Evolutionary conservation across 2,329 filamentous ascomycete species (phyloP).

Genomic region (Cordyceps farinosa): DNA sequence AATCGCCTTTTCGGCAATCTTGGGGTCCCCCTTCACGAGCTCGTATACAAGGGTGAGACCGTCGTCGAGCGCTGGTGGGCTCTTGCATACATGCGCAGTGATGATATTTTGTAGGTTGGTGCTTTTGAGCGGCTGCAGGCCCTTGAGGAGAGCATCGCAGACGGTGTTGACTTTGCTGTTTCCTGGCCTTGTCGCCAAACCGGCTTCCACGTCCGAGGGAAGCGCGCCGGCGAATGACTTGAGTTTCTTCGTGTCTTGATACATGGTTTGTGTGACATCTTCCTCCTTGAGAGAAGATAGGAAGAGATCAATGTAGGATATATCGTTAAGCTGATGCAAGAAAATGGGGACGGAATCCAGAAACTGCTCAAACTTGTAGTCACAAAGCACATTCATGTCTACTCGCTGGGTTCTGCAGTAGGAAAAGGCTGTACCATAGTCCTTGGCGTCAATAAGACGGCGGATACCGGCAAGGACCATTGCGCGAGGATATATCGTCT

Average conservation of each 20-base stretch:
- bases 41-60: constrained; percentile 76
- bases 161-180: constrained; percentile 75
- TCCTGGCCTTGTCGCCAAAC: constrained; percentile 21
- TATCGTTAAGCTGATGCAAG: constrained; percentile 76
- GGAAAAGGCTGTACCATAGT: constrained; percentile 80
- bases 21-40: constrained; percentile 63
- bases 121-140: constrained; percentile 58
- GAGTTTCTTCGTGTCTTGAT: constrained; percentile 71
- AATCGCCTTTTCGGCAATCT: constrained; percentile 80
- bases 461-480: constrained; percentile 90
- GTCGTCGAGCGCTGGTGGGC: constrained; percentile 82
- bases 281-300: constrained; percentile 84
- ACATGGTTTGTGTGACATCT: constrained; percentile 90
- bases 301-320: constrained; percentile 84
- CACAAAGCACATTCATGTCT: constrained; percentile 96
- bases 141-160: constrained; percentile 76
- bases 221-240: constrained; percentile 22
- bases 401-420: constrained; percentile 90
- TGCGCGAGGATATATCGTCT: constrained; percentile 90
- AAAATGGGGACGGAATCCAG: constrained; percentile 72
- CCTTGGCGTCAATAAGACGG: constrained; percentile 70
- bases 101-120: constrained; percentile 84
- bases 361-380: constrained; percentile 86
- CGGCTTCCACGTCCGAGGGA: constrained; percentile 18
- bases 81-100: constrained; percentile 91